Evolutionary conservation across 306 rosid species (phyloP), one percentile per base, ranked within the genome.

Genomic region (Cicer yamashitae): DNA sequence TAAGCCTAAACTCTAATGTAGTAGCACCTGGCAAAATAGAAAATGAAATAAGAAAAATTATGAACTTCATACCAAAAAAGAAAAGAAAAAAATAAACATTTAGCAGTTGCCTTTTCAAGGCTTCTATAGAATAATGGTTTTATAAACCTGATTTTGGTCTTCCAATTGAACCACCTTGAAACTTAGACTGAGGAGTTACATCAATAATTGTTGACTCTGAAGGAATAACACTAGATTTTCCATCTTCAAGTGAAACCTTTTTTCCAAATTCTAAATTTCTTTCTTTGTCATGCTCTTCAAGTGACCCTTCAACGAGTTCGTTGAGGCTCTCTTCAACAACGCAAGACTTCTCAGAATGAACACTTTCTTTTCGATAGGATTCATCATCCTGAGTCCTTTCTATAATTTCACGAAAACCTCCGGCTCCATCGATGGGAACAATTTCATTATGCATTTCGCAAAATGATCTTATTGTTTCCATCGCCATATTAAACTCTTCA

Each of bases 21-120:
- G 84, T 52, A 67, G 62, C 69, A 80, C 87, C 98, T 93, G 89
- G 74, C 74, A 70, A 64, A 54, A 70, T 70, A 43, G 17, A 44
- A 8, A 17, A 45, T 47, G 7, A 10, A 7, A 37, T 11, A 56
- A 60, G 77, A 10, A 50, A 10, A 71, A 70, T n/a, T 70, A 51
- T 46, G 12, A 63, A 61, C 20, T 47, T 59, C 6, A 45, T 45
- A 54, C 34, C 6, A 11, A 66, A 78, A 48, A 73, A 3, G 46
- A 74, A 76, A 34, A 77, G 58, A 70, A 80, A 17, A 74, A 76
- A 34, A 77, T 44, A 65, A 80, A 17, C n/a, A 57, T 34, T 44
- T 46, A 56, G 62, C 12, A 47, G 52, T 47, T 39, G 14, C 14
- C 48, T 37, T 73, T 56, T 41, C 56, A 67, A 45, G 51, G 56